Percentiles rank a stretch among this genome's conserved stretches.
These are phyloP conservation scores for Polytrichum commune DNA, from an alignment of 225 moss, liverwort and hornwort species.

Conservation along the genomic window DNA sequence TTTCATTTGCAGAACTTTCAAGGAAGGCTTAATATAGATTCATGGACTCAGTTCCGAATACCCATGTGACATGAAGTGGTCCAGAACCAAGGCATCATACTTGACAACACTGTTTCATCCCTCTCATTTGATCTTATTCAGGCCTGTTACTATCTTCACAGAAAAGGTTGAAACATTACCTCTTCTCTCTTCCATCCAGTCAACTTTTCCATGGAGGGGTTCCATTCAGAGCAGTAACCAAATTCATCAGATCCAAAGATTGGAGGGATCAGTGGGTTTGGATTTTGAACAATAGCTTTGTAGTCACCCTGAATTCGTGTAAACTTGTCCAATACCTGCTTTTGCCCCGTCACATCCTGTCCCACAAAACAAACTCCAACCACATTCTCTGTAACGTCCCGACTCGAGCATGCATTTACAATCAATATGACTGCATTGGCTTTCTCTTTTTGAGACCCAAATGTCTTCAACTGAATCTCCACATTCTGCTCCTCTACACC, in stretches of 20 bases:
- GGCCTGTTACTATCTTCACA: too few species aligned
- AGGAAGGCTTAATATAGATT: too few species aligned
- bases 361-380: slow-evolving; percentile 65
- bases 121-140: too few species aligned
- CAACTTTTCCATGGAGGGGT: slow-evolving; percentile 62
- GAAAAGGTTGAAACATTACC: slow-evolving; percentile 10
- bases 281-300: slow-evolving; percentile 57
- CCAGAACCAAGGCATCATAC: background rate
- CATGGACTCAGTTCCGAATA: background rate
- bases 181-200: slow-evolving; percentile 66
- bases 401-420: slow-evolving; percentile 61
- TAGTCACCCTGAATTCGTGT: slow-evolving; percentile 62
- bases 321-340: slow-evolving; percentile 56
- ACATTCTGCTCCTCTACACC: slow-evolving; percentile 63
- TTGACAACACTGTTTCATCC: too few species aligned
- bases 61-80: background rate
- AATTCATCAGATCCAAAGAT: slow-evolving; percentile 60
- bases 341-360: slow-evolving; percentile 60
- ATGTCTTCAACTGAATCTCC: slow-evolving; percentile 59
- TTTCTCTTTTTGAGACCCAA: slow-evolving; percentile 42
- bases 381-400: slow-evolving; percentile 57
- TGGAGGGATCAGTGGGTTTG: slow-evolving; percentile 59
- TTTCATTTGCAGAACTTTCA: too few species aligned
- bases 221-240: slow-evolving; percentile 62
- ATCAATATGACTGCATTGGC: slow-evolving; percentile 47